Evolutionary conservation across 2,329 filamentous ascomycete species (phyloP).

Genomic region (Malbranchea cinnamomea): DNA sequence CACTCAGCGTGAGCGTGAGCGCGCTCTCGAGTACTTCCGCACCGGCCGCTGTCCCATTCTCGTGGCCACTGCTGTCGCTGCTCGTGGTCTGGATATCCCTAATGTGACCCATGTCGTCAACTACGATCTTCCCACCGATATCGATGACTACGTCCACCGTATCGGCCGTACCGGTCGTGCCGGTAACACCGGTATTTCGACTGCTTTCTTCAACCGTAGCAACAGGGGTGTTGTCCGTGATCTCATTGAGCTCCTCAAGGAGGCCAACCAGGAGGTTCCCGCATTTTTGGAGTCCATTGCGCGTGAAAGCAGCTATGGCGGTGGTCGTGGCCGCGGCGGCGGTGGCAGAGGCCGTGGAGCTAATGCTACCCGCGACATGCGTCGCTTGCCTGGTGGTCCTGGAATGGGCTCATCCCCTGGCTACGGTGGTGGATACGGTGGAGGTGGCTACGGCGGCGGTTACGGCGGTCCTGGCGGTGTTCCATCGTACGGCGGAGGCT

Average conservation of each 20-base stretch:
- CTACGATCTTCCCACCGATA: constrained; percentile 97
- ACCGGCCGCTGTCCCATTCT: constrained; percentile 90
- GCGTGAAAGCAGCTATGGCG: constrained; percentile 72
- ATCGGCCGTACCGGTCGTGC: constrained; percentile 99
- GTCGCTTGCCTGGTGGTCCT: constrained; percentile 43
- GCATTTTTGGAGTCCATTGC: constrained; percentile 93
- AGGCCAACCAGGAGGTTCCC: constrained; percentile 94
- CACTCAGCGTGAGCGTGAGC: constrained; percentile 96
- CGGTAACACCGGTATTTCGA: constrained; percentile 95
- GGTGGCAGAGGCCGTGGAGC: constrained; percentile 53
- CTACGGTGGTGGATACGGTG: constrained; percentile 17
- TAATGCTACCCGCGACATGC: constrained; percentile 70
- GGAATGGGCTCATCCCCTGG: constrained; percentile 19
- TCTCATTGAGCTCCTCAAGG: constrained; percentile 92
- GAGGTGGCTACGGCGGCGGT: constrained; percentile 15
- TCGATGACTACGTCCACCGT: constrained; percentile 97
- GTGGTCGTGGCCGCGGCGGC: constrained; percentile 50
- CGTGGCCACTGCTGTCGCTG: constrained; percentile 92
- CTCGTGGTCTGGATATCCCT: constrained; percentile 80
- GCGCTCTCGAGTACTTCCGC: constrained; percentile 93
- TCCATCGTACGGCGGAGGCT: constrained; percentile 15
- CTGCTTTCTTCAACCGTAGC: constrained; percentile 98
- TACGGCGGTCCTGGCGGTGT: constrained; percentile 11
- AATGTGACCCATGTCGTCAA: constrained; percentile 97
- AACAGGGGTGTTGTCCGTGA: constrained; percentile 97